phyloP scores from a whole-genome alignment of 2,329 filamentous ascomycete genomes.

The Alternaria sp. region DNA sequence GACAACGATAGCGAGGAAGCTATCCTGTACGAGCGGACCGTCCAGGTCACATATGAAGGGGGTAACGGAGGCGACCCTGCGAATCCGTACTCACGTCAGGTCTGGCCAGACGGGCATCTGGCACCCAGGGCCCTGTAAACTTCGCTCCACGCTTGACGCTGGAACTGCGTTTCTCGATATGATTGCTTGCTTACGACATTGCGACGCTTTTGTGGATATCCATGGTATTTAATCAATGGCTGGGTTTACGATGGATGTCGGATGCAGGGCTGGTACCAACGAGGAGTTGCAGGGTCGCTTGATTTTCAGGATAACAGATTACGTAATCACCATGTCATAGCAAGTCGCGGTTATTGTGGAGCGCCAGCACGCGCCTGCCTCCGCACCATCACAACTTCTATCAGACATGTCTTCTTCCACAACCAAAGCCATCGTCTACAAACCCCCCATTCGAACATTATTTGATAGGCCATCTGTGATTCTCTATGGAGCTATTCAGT shows the following conservation, averaged over 20 bases:
- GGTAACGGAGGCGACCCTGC: neutral
- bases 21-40: constrained; percentile 25
- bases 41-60: constrained; percentile 23
- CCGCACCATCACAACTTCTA: neutral
- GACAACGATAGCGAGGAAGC: constrained; percentile 27
- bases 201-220: neutral
- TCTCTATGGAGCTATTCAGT: constrained; percentile 63
- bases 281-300: neutral
- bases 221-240: neutral
- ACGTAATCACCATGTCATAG: neutral
- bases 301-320: neutral
- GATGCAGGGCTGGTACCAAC: neutral
- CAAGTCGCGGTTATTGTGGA: neutral
- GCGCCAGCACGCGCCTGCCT: neutral
- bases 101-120: neutral
- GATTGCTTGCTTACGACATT: neutral
- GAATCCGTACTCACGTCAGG: neutral
- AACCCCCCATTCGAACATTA: constrained; percentile 23
- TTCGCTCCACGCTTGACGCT: neutral
- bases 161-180: neutral
- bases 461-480: constrained; percentile 55
- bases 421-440: constrained; percentile 25
- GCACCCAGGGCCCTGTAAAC: neutral
- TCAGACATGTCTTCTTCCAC: constrained; percentile 14
- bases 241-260: neutral